Conservation (phyloP, 169 alveolate species). For the Cyclospora cayetanensis region DNA sequence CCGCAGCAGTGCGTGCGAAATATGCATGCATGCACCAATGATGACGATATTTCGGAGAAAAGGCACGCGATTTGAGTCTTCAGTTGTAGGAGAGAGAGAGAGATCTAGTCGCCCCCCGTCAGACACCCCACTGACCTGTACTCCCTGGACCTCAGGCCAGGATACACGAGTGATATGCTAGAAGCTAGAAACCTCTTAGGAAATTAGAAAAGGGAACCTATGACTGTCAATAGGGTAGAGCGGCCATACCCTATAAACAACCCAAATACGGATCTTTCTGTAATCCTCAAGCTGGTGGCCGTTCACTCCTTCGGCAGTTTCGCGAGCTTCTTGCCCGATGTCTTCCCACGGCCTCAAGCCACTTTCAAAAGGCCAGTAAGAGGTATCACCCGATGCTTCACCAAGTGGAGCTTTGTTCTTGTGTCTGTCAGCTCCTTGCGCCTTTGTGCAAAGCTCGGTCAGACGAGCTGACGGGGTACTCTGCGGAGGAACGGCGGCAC, state of each 20-base stretch:
- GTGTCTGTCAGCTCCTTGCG: not conserved
- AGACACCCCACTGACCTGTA: no score
- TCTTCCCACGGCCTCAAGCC: constrained; percentile 58
- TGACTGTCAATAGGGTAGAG: no score
- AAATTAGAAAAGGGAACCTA: not conserved
- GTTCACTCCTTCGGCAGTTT: constrained; percentile 26
- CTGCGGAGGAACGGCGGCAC: not conserved
- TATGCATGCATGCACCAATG: not conserved
- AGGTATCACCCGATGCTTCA: not conserved
- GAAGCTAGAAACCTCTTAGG: not conserved
- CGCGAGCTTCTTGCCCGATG: not conserved
- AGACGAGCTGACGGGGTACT: not conserved
- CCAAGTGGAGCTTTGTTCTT: not conserved
- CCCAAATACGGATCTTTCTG: constrained; percentile 63
- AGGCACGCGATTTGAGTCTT: no score
- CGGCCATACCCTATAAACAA: constrained; percentile 7
- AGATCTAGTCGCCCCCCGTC: no score
- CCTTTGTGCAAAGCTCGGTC: not conserved
- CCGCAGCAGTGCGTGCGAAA: not conserved
- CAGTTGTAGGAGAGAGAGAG: no score
- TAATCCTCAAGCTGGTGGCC: constrained; percentile 63
- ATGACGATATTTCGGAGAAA: no score
- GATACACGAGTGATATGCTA: no score
- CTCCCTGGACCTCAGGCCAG: no score
- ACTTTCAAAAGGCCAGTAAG: constrained; percentile 28